phyloP scores from a whole-genome alignment of 176 grass and related monocot genomes.

The Typha latifolia region DNA sequence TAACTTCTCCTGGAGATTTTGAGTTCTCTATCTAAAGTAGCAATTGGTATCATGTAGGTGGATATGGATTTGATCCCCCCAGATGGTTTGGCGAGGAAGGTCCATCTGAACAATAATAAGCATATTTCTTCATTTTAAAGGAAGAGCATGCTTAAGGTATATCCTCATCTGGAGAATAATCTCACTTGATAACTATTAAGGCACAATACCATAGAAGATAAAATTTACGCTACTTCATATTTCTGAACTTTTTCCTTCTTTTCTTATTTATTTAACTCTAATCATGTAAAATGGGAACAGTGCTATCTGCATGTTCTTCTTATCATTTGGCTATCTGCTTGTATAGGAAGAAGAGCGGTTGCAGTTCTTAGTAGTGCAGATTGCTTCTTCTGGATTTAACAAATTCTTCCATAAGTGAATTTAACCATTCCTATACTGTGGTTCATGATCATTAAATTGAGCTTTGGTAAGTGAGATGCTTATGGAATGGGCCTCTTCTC shows the following conservation, averaged over 20 bases:
- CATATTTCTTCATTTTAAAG: neutral
- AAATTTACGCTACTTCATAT: too few relatives aligned
- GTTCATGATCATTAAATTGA: neutral
- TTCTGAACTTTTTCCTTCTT: too few relatives aligned
- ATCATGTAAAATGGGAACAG: too few relatives aligned
- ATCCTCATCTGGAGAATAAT: too few relatives aligned
- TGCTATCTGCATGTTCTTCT: too few relatives aligned
- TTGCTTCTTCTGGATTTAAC: neutral
- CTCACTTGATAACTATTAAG: too few relatives aligned
- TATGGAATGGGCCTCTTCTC: neutral
- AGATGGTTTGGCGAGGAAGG: constrained; percentile 77
- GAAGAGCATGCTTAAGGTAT: neutral
- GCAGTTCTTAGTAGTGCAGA: neutral
- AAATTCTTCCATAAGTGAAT: neutral
- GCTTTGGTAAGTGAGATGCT: neutral
- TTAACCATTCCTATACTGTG: neutral
- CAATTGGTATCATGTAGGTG: constrained; percentile 29
- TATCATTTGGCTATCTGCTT: too few relatives aligned
- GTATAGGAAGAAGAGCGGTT: neutral
- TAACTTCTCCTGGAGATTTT: neutral
- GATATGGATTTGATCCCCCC: constrained; percentile 76
- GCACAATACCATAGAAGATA: too few relatives aligned
- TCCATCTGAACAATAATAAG: constrained; percentile 27
- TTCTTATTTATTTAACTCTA: too few relatives aligned
- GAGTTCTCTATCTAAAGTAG: neutral